phyloP scores from a whole-genome alignment of 2,329 filamentous ascomycete species.

The Coleophoma cylindrospora region DNA sequence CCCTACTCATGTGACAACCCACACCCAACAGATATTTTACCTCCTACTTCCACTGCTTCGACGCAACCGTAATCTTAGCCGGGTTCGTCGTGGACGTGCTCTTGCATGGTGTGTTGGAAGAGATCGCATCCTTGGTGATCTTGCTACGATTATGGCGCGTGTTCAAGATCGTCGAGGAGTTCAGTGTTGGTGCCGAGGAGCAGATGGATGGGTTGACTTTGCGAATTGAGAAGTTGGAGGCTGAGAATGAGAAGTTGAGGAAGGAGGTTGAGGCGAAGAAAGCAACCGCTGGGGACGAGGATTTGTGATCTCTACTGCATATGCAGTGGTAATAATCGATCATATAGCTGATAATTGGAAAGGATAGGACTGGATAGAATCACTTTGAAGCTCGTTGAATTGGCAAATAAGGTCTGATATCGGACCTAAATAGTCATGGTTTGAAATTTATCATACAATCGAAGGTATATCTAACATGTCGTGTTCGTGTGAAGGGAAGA shows the following conservation, averaged over 20 bases:
- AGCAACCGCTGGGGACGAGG: too few species aligned
- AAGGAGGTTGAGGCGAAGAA: conserved; percentile 27
- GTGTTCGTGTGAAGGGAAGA: conserved; percentile 14
- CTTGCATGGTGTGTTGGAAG: conserved; percentile 53
- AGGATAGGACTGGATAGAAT: background rate
- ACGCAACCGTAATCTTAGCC: conserved; percentile 55
- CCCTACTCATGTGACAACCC: too few species aligned
- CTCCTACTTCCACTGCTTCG: conserved; percentile 58
- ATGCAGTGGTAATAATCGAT: too few species aligned
- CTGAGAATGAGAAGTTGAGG: conserved; percentile 43
- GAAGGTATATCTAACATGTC: conserved; percentile 11
- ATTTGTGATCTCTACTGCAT: too few species aligned
- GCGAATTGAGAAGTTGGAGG: conserved; percentile 45
- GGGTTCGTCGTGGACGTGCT: conserved; percentile 59
- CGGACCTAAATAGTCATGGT: background rate
- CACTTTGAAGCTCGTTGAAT: background rate
- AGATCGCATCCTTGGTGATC: conserved; percentile 62
- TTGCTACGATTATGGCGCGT: conserved; percentile 64
- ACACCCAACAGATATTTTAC: conserved; percentile 45
- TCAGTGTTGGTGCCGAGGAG: conserved; percentile 58
- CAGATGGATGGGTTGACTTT: conserved; percentile 53
- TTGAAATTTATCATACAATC: conserved; percentile 20
- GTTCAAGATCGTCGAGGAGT: conserved; percentile 66
- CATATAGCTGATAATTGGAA: too few species aligned
- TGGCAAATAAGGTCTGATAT: background rate